These are phyloP conservation scores for Datisca glomerata DNA, from an alignment of 306 rosid species.

Conservation along the genomic window DNA sequence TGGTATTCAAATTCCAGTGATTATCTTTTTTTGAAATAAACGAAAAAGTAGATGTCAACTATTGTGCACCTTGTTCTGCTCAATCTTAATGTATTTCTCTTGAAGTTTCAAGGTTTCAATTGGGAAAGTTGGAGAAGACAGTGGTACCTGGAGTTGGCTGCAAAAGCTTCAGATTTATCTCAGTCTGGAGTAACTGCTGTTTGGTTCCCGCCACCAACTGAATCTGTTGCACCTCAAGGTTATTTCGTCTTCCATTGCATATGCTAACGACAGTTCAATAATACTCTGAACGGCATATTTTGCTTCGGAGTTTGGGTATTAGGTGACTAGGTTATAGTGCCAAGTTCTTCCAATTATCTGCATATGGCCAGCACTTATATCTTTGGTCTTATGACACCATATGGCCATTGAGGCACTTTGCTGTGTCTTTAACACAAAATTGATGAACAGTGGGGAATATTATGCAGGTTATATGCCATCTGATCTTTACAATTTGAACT, in stretches of 20 bases:
- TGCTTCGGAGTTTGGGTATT: no score
- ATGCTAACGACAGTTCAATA: background rate
- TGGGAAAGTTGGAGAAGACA: conserved; percentile 87
- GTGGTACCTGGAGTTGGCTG: conserved; percentile 59
- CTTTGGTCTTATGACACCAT: no score
- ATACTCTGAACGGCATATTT: no score
- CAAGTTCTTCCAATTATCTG: no score
- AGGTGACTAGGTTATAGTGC: no score
- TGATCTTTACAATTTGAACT: conserved; percentile 74
- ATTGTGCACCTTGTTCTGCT: conserved; percentile 5
- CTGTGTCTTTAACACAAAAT: no score
- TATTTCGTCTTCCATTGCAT: background rate
- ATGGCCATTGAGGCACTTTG: no score
- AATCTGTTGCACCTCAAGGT: conserved; percentile 69
- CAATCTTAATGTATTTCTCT: conserved; percentile 13
- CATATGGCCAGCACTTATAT: no score
- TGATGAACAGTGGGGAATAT: conserved; percentile 14
- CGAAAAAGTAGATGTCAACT: background rate
- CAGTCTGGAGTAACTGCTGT: conserved; percentile 57
- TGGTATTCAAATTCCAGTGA: no score
- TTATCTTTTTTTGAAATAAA: no score
- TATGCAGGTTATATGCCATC: conserved; percentile 78
- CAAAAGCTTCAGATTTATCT: conserved; percentile 57
- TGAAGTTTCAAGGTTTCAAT: conserved; percentile 69
- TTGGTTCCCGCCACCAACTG: conserved; percentile 75